Base-by-base conservation (phyloP, 148 eudicot genomes). In the Linanthus parryae region DNA sequence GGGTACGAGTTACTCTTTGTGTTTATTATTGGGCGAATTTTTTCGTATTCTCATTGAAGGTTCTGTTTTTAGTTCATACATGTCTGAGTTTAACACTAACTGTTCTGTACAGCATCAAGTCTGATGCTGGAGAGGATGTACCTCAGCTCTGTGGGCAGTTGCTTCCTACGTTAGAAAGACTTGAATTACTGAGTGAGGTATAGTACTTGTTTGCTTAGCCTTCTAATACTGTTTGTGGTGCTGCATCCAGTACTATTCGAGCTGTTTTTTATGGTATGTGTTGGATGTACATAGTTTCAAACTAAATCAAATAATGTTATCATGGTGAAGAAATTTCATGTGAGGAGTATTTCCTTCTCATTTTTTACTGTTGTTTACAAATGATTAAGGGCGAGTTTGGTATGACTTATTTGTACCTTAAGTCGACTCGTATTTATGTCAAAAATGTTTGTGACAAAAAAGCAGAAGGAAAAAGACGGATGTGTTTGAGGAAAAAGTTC, bases 141-240 rank as follows among this genome's bases (percentile, higher is more conserved):
- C 62, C 64, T 48, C 56, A 61, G 17, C 64, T 92, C 38, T 84
- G 83, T 62, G 79, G 70, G 55, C 72, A 78, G 58, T 65, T 92
- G 30, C 50, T 82, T 61, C 79, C 96, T n/a, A 56, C 71, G 25
- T 67, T 92, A 43, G 95, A 88, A 68, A 88, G 88, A 67, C 96
- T 92, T 28, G 94, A 92, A 62, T 58, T 68, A 57, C 69, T 92
- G 43, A 79, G 63, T 28, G 96, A 87, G 99, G 99, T 88, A 69
- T 7, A 46, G 16, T 44, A 39, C 14, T 22, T 52, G 30, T 48
- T 28, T 21, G 22, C 17, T 9, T 9, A 3, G 8, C n/a, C 25
- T 14, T 48, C 20, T 28, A 2, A 23, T n/a, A n/a, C n/a, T n/a
- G n/a, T n/a, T n/a, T n/a, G n/a, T n/a, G n/a, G n/a, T n/a, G n/a